Evolutionary conservation across 2,329 filamentous ascomycete species (phyloP).

Genomic region (Coleophoma crateriformis): DNA sequence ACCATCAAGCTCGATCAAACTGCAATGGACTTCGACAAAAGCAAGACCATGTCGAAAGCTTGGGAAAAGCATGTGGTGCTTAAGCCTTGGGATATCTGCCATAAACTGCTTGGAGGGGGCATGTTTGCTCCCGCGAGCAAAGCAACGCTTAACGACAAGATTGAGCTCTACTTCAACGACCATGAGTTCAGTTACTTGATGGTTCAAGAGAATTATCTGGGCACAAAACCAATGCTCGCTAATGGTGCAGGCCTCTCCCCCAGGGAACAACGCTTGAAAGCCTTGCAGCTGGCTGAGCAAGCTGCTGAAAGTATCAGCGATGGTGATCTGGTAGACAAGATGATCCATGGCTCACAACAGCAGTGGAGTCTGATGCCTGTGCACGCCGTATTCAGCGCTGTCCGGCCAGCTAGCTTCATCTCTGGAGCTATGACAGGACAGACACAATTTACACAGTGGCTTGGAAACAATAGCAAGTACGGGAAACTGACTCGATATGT

Average conservation of each 20-base stretch:
- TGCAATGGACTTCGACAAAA: constrained; percentile 75
- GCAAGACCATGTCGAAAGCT: constrained; percentile 91
- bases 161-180: constrained; percentile 98
- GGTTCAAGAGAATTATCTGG: constrained; percentile 97
- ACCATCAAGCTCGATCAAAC: constrained; percentile 84
- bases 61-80: constrained; percentile 98
- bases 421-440: constrained; percentile 68
- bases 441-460: constrained; percentile 82
- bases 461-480: constrained; percentile 89
- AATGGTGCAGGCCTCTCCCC: constrained; percentile 51
- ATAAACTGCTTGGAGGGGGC: constrained; percentile 83
- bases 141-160: constrained; percentile 90
- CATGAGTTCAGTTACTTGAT: constrained; percentile 97
- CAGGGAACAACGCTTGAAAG: constrained; percentile 70
- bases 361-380: constrained; percentile 98
- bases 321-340: constrained; percentile 89
- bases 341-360: constrained; percentile 98
- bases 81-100: constrained; percentile 97
- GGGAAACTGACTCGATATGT: constrained; percentile 73
- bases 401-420: constrained; percentile 82
- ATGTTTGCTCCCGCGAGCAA: constrained; percentile 82
- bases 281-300: constrained; percentile 79
- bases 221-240: constrained; percentile 67
- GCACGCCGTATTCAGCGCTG: constrained; percentile 92
- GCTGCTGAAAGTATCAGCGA: constrained; percentile 96